Percentiles rank a stretch among this genome's conserved stretches.
Conservation (phyloP, 768 basidiomycete genomes). For the Tricholoma flavovirens region DNA sequence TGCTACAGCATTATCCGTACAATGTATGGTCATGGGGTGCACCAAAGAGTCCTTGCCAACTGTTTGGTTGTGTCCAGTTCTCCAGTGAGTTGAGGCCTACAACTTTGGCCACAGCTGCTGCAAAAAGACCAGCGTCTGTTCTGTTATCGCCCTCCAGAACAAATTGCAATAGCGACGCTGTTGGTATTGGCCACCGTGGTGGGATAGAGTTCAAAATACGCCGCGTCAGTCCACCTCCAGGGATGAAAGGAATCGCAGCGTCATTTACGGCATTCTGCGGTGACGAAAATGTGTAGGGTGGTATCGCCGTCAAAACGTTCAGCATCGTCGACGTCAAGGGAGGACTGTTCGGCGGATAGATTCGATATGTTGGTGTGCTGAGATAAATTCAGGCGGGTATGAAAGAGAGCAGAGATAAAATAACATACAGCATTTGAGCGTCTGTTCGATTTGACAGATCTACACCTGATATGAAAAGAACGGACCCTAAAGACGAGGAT, state of each 20-base stretch:
- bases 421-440: constrained; percentile 66
- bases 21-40: constrained; percentile 67
- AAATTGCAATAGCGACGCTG: constrained; percentile 62
- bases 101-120: constrained; percentile 45
- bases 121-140: constrained; percentile 60
- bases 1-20: constrained; percentile 44
- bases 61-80: constrained; percentile 58
- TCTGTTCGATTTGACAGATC: constrained; percentile 71
- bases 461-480: constrained; percentile 69
- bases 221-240: constrained; percentile 70
- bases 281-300: constrained; percentile 44
- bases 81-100: constrained; percentile 30
- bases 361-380: constrained; percentile 64
- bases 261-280: constrained; percentile 17
- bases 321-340: constrained; percentile 40
- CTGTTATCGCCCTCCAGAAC: constrained; percentile 82
- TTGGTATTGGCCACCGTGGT: constrained; percentile 43
- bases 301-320: constrained; percentile 39
- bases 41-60: constrained; percentile 68
- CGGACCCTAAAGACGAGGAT: constrained; percentile 40
- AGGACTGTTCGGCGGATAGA: constrained; percentile 40
- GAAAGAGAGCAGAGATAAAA: not conserved
- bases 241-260: constrained; percentile 59
- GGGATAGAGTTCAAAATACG: constrained; percentile 59
- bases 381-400: not conserved